Evolutionary conservation across 306 rosid species (phyloP).

Genomic region (Nissolia schottii): DNA sequence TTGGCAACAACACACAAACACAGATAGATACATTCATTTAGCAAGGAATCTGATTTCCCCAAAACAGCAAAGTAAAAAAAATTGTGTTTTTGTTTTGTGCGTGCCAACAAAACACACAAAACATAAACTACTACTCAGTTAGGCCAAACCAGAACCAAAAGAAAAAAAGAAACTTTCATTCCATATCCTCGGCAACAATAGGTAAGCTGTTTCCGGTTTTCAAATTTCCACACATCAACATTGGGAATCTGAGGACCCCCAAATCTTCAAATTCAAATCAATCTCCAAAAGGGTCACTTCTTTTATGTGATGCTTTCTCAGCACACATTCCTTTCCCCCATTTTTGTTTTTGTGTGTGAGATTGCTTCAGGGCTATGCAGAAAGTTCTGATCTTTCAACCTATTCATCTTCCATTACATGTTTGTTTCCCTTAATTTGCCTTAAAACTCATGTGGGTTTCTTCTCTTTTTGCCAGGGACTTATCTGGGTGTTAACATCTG

Average conservation of each 20-base stretch:
- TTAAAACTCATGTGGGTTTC: slow-evolving; percentile 10
- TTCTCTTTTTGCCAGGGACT: not conserved
- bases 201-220: slow-evolving; percentile 18
- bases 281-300: slow-evolving; percentile 9
- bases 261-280: slow-evolving; percentile 29
- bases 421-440: slow-evolving; percentile 23
- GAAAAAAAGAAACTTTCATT: not conserved
- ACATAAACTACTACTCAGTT: not conserved
- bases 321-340: not conserved
- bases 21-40: not conserved
- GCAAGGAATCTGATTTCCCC: slow-evolving; percentile 6
- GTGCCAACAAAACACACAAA: not conserved
- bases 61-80: not conserved
- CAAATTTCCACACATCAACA: slow-evolving; percentile 18
- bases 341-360: slow-evolving; percentile 2
- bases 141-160: not conserved
- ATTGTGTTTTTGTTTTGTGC: not conserved
- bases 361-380: slow-evolving; percentile 12
- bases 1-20: not conserved
- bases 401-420: slow-evolving; percentile 30
- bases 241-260: slow-evolving; percentile 39
- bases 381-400: slow-evolving; percentile 42
- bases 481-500: slow-evolving; percentile 19
- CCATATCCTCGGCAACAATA: not conserved
- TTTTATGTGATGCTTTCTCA: not conserved